phyloP scores from a whole-genome alignment of 805 yeast species.

The Candida silvicultrix region DNA sequence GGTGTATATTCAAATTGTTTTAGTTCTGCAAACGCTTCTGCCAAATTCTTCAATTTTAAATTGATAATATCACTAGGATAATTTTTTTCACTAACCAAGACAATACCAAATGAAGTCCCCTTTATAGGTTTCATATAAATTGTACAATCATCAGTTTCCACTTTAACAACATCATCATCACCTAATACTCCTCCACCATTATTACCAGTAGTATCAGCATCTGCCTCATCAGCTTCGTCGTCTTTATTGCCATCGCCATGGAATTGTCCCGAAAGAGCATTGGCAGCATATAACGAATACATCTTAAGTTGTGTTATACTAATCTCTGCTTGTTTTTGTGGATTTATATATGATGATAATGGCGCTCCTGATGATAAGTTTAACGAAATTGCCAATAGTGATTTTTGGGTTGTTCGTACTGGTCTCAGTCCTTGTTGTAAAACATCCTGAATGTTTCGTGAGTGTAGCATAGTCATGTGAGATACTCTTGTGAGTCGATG shows the following conservation, averaged over 20 bases:
- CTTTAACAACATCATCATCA: slow-evolving; percentile 3
- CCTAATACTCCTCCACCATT: not conserved
- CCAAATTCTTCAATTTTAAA: slow-evolving; percentile 10
- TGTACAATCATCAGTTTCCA: slow-evolving; percentile 5
- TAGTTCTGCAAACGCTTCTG: slow-evolving; percentile 8
- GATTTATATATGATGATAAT: slow-evolving; percentile 7
- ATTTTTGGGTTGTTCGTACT: slow-evolving; percentile 11
- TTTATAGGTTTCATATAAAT: not conserved
- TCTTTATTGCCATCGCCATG: no score
- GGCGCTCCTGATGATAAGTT: slow-evolving; percentile 11
- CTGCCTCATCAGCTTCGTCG: not conserved
- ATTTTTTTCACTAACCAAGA: slow-evolving; percentile 15
- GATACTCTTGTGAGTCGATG: no score
- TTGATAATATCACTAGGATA: slow-evolving; percentile 20
- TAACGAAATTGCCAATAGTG: slow-evolving; percentile 11
- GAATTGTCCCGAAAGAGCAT: not conserved
- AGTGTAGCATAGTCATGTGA: slow-evolving; percentile 11
- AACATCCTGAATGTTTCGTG: slow-evolving; percentile 13
- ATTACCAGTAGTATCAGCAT: not conserved
- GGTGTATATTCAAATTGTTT: slow-evolving; percentile 13
- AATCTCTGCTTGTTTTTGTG: not conserved
- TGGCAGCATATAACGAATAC: slow-evolving; percentile 11
- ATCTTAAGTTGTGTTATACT: slow-evolving; percentile 13
- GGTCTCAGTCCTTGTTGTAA: slow-evolving; percentile 11
- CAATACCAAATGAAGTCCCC: slow-evolving; percentile 12